phyloP scores from a whole-genome alignment of 352 stramenopile genomes.

The Pilasporangium apinafurcum region DNA sequence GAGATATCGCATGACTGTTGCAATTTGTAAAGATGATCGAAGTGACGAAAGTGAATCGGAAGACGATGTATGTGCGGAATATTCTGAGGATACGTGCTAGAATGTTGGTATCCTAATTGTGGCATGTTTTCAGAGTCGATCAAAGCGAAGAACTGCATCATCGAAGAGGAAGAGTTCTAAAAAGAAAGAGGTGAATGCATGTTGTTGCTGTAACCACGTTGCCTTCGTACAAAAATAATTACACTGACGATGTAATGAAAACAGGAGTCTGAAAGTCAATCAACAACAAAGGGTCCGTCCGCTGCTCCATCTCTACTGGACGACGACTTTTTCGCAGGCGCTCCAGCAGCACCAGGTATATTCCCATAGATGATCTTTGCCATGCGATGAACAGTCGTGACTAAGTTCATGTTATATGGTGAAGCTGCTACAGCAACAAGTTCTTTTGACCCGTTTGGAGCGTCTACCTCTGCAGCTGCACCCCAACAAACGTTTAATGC shows the following conservation, averaged over 20 bases:
- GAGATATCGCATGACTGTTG: not conserved
- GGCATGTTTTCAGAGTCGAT: slow-evolving; percentile 6
- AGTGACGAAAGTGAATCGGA: slow-evolving; percentile 71
- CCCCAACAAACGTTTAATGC: slow-evolving; percentile 52
- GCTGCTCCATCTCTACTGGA: slow-evolving; percentile 65
- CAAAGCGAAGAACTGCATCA: slow-evolving; percentile 52
- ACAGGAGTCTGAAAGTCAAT: slow-evolving; percentile 27
- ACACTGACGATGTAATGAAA: slow-evolving; percentile 2
- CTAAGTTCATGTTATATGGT: too few species aligned
- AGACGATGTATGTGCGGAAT: slow-evolving; percentile 30
- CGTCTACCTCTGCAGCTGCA: slow-evolving; percentile 13
- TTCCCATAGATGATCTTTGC: too few species aligned
- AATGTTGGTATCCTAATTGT: not conserved
- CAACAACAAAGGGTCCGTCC: slow-evolving; percentile 46
- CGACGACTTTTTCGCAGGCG: slow-evolving; percentile 74
- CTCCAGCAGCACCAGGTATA: slow-evolving; percentile 25
- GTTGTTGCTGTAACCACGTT: not conserved
- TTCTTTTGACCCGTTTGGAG: slow-evolving; percentile 69
- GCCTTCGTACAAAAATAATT: not conserved
- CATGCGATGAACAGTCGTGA: too few species aligned
- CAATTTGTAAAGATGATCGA: slow-evolving; percentile 28
- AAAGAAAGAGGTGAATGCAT: slow-evolving; percentile 57
- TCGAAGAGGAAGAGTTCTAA: slow-evolving; percentile 52
- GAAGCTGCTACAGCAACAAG: slow-evolving; percentile 17
- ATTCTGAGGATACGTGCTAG: not conserved